These are phyloP conservation scores for Acanthamoeba triangularis DNA, from an alignment of 208 protist genomes.

Conservation along the genomic window DNA sequence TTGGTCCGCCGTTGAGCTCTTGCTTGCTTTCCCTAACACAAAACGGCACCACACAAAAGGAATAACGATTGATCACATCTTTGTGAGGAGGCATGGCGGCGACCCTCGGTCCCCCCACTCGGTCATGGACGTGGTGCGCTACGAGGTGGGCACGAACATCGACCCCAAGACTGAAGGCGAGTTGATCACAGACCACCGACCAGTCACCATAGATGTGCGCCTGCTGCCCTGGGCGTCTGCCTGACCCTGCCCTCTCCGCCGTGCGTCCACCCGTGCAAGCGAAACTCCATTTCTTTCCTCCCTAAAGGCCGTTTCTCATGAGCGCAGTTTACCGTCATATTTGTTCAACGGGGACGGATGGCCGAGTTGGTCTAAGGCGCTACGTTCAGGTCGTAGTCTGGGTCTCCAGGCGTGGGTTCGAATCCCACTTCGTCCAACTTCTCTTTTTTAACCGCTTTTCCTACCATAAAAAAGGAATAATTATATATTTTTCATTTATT, in stretches of 20 bases:
- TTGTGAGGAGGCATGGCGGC: neutral
- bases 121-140: neutral
- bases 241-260: too few relatives aligned
- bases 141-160: conserved; percentile 20
- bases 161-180: neutral
- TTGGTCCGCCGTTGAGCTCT: neutral
- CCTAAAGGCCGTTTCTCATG: too few relatives aligned
- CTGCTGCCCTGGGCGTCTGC: too few relatives aligned
- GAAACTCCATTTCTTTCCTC: too few relatives aligned
- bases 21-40: neutral
- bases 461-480: too few relatives aligned
- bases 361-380: neutral
- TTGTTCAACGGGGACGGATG: neutral
- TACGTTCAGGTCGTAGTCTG: neutral
- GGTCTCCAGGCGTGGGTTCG: neutral
- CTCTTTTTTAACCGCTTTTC: neutral
- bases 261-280: too few relatives aligned
- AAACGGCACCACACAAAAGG: neutral
- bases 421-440: neutral
- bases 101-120: neutral
- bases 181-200: neutral
- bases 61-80: conserved; percentile 24
- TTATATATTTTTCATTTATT: too few relatives aligned
- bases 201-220: neutral
- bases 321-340: too few relatives aligned